These are phyloP conservation scores for Puccinia brachypodii DNA, from an alignment of 1,284 basidiomycete species.

Conservation along the genomic window DNA sequence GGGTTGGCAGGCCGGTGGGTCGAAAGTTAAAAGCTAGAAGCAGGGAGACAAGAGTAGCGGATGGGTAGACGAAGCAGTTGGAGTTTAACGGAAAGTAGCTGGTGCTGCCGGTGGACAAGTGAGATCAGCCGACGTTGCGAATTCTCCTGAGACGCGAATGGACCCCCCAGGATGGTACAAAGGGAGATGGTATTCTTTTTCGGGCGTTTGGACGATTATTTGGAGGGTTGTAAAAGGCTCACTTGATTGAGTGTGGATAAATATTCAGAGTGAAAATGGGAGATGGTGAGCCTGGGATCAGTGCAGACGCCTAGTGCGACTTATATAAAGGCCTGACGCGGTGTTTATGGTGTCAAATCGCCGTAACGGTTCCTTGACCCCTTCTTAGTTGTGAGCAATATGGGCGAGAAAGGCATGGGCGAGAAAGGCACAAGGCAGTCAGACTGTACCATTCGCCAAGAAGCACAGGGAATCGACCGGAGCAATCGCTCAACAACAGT, in stretches of 20 bases:
- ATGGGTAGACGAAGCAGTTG: background rate
- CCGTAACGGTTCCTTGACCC: background rate
- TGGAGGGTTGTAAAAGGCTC: background rate
- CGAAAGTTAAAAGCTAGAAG: too few species aligned
- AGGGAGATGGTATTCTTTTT: background rate
- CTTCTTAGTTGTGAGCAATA: background rate
- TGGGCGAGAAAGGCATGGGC: background rate
- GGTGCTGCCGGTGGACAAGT: background rate
- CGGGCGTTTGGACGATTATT: background rate
- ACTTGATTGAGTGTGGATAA: slow-evolving; percentile 4
- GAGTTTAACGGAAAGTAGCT: background rate
- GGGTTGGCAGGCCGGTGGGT: background rate
- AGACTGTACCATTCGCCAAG: background rate
- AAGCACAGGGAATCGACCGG: background rate
- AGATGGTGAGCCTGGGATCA: background rate
- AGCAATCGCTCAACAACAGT: background rate
- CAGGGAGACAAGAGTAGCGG: background rate
- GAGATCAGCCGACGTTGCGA: background rate
- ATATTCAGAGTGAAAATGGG: background rate
- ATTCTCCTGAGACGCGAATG: background rate
- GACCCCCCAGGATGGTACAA: background rate
- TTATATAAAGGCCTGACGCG: background rate
- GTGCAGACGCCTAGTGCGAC: background rate
- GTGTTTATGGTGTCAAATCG: background rate
- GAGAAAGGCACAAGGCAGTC: background rate